Conservation (phyloP, 257 asterid species). For the Penstemon davidsonii region DNA sequence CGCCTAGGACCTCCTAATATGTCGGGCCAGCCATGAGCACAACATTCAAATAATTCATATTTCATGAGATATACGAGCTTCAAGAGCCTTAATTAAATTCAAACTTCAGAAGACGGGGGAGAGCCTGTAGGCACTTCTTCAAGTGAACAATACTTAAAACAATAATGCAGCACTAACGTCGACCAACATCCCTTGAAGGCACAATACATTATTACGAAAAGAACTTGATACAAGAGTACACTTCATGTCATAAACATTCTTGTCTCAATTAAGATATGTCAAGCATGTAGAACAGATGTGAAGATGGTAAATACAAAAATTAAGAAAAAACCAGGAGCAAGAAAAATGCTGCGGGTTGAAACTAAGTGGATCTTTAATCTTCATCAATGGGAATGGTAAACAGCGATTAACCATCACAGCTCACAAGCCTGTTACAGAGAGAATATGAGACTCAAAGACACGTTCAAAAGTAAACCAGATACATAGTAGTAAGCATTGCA, state of each 20-base stretch:
- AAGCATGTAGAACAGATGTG: constrained; percentile 1
- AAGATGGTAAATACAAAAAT: constrained; percentile 4
- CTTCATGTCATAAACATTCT: constrained; percentile 25
- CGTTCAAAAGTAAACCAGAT: neutral
- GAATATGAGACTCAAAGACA: constrained; percentile 15
- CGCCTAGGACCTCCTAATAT: too few species aligned
- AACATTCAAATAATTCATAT: neutral
- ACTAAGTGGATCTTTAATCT: constrained; percentile 27
- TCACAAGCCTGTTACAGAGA: constrained; percentile 32
- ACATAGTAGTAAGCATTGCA: neutral
- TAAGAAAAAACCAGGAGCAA: neutral
- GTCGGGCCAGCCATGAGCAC: too few species aligned
- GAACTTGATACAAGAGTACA: constrained; percentile 21
- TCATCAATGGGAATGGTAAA: constrained; percentile 22
- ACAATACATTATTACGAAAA: constrained; percentile 33
- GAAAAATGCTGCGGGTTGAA: constrained; percentile 15
- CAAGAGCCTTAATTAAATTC: constrained; percentile 20
- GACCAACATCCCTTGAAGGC: constrained; percentile 26
- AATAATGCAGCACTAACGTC: constrained; percentile 24
- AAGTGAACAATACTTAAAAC: constrained; percentile 3
- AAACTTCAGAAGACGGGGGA: constrained; percentile 14
- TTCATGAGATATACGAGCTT: constrained; percentile 21
- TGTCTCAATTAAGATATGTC: constrained; percentile 14
- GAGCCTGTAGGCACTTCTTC: constrained; percentile 17
- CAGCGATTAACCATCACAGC: constrained; percentile 28